These are phyloP conservation scores for Schizopora paradoxa DNA, from an alignment of 1,284 basidiomycete genomes.

Conservation along the genomic window DNA sequence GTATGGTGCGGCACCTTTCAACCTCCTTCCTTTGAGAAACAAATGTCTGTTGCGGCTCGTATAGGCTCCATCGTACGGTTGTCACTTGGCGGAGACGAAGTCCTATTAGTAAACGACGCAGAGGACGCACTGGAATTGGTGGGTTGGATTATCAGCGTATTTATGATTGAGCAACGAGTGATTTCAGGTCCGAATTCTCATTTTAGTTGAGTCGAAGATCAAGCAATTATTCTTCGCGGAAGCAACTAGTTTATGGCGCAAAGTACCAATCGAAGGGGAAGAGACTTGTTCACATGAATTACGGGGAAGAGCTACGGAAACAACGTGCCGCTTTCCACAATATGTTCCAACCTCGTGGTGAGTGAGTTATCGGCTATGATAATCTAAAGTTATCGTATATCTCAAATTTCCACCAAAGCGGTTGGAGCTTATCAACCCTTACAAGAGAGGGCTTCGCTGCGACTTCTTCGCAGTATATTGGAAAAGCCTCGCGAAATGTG, in stretches of 20 bases:
- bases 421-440: slow-evolving; percentile 15
- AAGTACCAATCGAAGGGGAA: slow-evolving; percentile 16
- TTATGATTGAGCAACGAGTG: not conserved
- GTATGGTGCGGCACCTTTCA: slow-evolving; percentile 3
- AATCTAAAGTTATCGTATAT: not conserved
- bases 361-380: not conserved
- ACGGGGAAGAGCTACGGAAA: slow-evolving; percentile 12
- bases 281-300: slow-evolving; percentile 14
- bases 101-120: slow-evolving; percentile 12
- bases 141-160: not conserved
- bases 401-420: not conserved
- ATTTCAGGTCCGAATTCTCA: not conserved
- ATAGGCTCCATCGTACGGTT: slow-evolving; percentile 11
- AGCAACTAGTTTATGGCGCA: slow-evolving; percentile 15
- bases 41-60: not conserved
- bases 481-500: slow-evolving; percentile 1
- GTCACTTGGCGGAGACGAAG: slow-evolving; percentile 10
- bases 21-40: slow-evolving; percentile 12
- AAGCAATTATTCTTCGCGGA: slow-evolving; percentile 17
- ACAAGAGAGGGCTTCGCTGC: slow-evolving; percentile 10
- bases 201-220: slow-evolving; percentile 9
- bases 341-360: slow-evolving; percentile 13
- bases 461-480: slow-evolving; percentile 7
- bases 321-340: slow-evolving; percentile 12
- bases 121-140: slow-evolving; percentile 15